Conservation (phyloP, 2,329 filamentous ascomycete species). For the Fusarium odoratissimum region DNA sequence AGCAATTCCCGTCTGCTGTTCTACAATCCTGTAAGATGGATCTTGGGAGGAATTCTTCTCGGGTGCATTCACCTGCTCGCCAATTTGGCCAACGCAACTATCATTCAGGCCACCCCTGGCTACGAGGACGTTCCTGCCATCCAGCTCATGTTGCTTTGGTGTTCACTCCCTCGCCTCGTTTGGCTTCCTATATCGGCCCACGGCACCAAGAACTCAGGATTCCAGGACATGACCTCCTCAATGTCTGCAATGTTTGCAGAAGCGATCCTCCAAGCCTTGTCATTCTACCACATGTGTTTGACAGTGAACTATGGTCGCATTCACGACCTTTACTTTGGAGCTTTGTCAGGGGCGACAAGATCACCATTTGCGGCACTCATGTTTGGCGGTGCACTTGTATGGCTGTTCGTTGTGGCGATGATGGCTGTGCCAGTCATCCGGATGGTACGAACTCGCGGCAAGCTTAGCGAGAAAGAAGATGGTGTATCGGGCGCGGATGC, state of each 20-base stretch:
- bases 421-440: not conserved
- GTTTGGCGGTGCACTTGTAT: slow-evolving; percentile 17
- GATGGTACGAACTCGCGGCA: not conserved
- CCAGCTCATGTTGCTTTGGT: slow-evolving; percentile 12
- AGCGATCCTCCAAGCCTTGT: not conserved
- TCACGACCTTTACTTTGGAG: slow-evolving; percentile 4
- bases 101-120: not conserved
- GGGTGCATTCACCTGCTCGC: not conserved
- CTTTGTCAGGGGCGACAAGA: not conserved
- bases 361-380: not conserved
- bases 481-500: rapidly evolving
- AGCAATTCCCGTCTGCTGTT: rapidly evolving
- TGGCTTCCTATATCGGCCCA: not conserved
- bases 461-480: rapidly evolving
- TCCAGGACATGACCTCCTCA: not conserved
- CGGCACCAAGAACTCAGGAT: not conserved
- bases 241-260: slow-evolving; percentile 4
- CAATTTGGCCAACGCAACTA: not conserved
- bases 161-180: slow-evolving; percentile 9
- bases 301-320: not conserved
- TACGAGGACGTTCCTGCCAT: not conserved
- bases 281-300: slow-evolving; percentile 7
- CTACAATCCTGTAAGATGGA: not conserved
- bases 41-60: not conserved
- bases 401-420: not conserved